Base-by-base conservation (phyloP, 108 stramenopile genomes). In the Chaetoceros tenuissimus region DNA sequence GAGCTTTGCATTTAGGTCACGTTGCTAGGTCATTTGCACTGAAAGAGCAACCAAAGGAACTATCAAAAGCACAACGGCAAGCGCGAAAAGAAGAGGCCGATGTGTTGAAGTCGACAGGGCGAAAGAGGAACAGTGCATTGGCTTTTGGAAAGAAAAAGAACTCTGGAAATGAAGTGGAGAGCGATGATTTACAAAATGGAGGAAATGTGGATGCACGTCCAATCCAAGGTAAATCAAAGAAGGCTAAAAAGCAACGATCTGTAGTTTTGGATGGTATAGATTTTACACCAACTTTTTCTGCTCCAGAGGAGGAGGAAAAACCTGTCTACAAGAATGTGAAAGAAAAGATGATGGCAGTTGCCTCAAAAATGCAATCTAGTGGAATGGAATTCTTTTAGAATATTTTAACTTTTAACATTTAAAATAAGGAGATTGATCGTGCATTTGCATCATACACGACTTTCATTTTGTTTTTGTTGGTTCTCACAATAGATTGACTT, bases 1-100 rank as follows among this genome's bases (percentile, higher is more conserved):
- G 87, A 50, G 84, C 85, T 3, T 60, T 93, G 46, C 92, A 93
- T 73, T 55, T 89, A 34, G 92, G 92, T 16, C 92, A 93, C 60
- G 73, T 93, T 29, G 92, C 92, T 7, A 66, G 84, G 46, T 87
- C 87, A 1, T 77, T 93, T 67, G 92, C 85, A 16, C 62, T 93
- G 59, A 81, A 79, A 63, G 92, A 93, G 66, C 74, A 84, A 50
- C 92, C 92, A 2, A 87, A 82, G 47, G 70, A 73, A 47, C 53
- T 87, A 26, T 73, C 68, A 3, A 82, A 77, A 48, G 72, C 56
- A 19, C 62, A 66, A 13, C 53, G 53, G 3, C 3, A 70, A 62
- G 28, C 56, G 47, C 28, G 43, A 21, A 17, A 22, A 63, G 25
- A 57, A 59, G 55, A 23, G 45, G 3, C 16, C 21, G n/a, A 55